These are phyloP conservation scores for Rubia tinctorum DNA, from an alignment of 305 asterid genomes.

Conservation along the genomic window DNA sequence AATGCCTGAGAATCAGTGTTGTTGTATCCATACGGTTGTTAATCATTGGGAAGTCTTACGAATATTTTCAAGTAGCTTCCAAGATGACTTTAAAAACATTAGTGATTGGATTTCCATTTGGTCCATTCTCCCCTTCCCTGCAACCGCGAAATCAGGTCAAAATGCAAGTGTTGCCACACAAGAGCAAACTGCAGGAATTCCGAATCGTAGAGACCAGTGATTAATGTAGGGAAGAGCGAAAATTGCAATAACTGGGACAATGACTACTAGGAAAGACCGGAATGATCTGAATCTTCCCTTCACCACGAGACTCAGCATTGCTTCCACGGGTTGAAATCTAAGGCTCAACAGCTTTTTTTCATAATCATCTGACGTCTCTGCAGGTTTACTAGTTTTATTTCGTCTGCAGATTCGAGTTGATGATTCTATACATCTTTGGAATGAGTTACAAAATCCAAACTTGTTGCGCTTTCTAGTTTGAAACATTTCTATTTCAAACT, in stretches of 20 bases:
- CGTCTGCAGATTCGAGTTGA: no score
- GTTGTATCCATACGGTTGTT: slow-evolving; percentile 5
- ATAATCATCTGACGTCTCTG: not conserved
- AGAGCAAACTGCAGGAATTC: slow-evolving; percentile 54
- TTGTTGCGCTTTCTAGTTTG: no score
- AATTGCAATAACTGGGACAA: slow-evolving; percentile 38
- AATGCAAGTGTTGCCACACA: slow-evolving; percentile 37
- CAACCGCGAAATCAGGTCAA: slow-evolving; percentile 26
- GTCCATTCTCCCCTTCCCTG: slow-evolving; percentile 5
- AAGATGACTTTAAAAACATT: slow-evolving; percentile 20
- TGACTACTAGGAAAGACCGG: slow-evolving; percentile 8
- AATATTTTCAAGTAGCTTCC: slow-evolving; percentile 16
- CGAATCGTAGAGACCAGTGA: slow-evolving; percentile 43
- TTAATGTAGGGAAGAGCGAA: slow-evolving; percentile 37
- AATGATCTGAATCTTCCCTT: not conserved
- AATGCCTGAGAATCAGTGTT: not conserved
- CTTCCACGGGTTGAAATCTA: slow-evolving; percentile 22
- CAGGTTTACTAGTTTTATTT: not conserved
- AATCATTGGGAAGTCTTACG: slow-evolving; percentile 6
- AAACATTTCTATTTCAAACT: slow-evolving; percentile 3
- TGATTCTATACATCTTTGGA: no score
- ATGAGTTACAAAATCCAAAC: no score
- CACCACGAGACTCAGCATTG: slow-evolving; percentile 15
- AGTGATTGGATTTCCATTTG: slow-evolving; percentile 17
- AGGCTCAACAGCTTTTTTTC: not conserved